phyloP scores from a whole-genome alignment of 805 yeast species.

The Metschnikowia gelsemii region DNA sequence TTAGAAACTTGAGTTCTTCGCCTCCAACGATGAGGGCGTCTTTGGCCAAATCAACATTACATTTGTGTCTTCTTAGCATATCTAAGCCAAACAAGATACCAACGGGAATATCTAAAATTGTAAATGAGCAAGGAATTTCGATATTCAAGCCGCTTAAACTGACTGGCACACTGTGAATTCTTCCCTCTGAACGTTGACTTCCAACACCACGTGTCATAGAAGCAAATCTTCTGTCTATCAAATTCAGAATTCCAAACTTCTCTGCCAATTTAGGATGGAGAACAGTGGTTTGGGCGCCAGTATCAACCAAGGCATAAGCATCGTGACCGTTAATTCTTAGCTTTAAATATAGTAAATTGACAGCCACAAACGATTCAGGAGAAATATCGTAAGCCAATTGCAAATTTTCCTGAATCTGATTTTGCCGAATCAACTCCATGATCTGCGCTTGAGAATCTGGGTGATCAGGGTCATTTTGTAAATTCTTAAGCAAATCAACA shows the following conservation, averaged over 20 bases:
- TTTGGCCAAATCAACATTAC: constrained; percentile 67
- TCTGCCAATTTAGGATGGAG: constrained; percentile 78
- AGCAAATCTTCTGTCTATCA: constrained; percentile 74
- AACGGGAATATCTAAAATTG: constrained; percentile 58
- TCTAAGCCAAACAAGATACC: constrained; percentile 87
- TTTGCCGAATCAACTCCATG: constrained; percentile 60
- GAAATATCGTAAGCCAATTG: constrained; percentile 78
- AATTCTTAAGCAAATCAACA: background rate
- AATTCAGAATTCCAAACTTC: constrained; percentile 61
- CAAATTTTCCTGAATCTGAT: constrained; percentile 77
- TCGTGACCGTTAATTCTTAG: constrained; percentile 76
- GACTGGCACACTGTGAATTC: constrained; percentile 85
- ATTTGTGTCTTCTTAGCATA: constrained; percentile 85
- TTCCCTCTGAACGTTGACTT: constrained; percentile 69
- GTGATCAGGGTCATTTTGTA: constrained; percentile 24
- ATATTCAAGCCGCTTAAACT: constrained; percentile 57
- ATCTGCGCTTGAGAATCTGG: constrained; percentile 67
- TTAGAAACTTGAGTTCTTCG: constrained; percentile 67
- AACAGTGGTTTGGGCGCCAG: constrained; percentile 92
- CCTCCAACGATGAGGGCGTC: constrained; percentile 71
- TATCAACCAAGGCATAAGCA: constrained; percentile 91
- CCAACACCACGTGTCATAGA: constrained; percentile 95
- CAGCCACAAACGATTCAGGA: constrained; percentile 85
- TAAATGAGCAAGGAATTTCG: constrained; percentile 42
- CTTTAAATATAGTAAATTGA: constrained; percentile 79